Conservation (phyloP, 2,329 filamentous ascomycete species). For the Pestalotiopsis sp. region DNA sequence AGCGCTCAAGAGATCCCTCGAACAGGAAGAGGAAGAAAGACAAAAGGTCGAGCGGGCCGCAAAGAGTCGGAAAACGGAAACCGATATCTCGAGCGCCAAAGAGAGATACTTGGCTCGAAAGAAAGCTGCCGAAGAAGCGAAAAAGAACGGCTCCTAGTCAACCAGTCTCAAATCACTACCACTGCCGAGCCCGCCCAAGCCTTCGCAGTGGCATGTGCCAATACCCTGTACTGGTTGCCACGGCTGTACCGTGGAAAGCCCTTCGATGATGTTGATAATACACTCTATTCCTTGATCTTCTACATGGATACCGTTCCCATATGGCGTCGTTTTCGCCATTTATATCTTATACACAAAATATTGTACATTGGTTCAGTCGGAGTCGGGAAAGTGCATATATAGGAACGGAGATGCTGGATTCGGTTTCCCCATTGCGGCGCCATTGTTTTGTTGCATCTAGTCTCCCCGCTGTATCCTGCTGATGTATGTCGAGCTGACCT, state of each 20-base stretch:
- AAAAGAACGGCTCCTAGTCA: slow-evolving; percentile 41
- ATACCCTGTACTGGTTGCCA: neutral
- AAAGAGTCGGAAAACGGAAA: slow-evolving; percentile 78
- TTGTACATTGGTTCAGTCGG: neutral
- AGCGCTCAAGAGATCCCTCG: slow-evolving; percentile 70
- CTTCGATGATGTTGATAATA: neutral
- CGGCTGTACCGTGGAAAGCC: neutral
- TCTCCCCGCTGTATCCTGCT: slow-evolving; percentile 60
- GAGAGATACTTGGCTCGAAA: slow-evolving; percentile 81
- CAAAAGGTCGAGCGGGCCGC: slow-evolving; percentile 64
- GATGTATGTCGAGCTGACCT: slow-evolving; percentile 71
- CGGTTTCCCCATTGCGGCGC: neutral
- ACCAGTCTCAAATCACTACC: neutral
- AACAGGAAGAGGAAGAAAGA: slow-evolving; percentile 68
- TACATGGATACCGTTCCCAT: neutral
- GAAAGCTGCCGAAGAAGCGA: slow-evolving; percentile 70
- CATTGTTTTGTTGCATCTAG: neutral
- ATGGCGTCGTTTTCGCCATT: neutral
- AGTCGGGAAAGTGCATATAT: neutral
- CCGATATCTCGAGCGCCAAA: slow-evolving; percentile 75
- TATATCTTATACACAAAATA: slow-evolving; percentile 6
- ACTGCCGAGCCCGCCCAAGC: neutral
- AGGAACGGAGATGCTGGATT: neutral
- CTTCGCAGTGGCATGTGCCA: neutral
- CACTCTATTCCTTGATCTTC: neutral